Conservation (phyloP, 1,284 basidiomycete species). For the Cutaneotrichosporon curvatum region DNA sequence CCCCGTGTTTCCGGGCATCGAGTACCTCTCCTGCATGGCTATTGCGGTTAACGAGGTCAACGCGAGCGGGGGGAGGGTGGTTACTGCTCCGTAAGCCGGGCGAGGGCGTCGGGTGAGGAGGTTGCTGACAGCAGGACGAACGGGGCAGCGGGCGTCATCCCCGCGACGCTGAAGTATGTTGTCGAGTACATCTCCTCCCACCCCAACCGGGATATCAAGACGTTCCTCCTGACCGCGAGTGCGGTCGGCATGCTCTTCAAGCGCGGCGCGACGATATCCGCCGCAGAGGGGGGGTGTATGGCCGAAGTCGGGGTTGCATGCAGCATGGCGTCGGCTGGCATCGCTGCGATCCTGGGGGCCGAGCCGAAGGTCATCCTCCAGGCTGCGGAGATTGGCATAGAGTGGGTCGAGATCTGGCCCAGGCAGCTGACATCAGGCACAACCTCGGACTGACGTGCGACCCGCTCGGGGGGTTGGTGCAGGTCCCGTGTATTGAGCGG, state of each 20-base stretch:
- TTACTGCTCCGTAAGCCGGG: conserved; percentile 64
- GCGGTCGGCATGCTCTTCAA: conserved; percentile 97
- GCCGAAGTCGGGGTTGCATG: conserved; percentile 47
- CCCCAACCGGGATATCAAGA: conserved; percentile 53
- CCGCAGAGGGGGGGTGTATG: conserved; percentile 74
- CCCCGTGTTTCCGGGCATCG: conserved; percentile 72
- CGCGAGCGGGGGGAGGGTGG: conserved; percentile 83
- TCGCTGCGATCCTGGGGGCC: conserved; percentile 88
- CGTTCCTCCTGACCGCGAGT: conserved; percentile 75
- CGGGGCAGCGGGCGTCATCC: conserved; percentile 70
- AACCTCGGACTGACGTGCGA: conserved; percentile 86
- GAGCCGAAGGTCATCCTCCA: conserved; percentile 51
- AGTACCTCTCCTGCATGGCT: conserved; percentile 86
- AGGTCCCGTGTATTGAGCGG: conserved; percentile 83
- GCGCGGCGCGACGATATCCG: conserved; percentile 89
- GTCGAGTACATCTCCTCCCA: conserved; percentile 33
- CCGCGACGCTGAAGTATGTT: conserved; percentile 56
- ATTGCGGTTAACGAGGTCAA: conserved; percentile 80
- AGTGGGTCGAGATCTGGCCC: too few species aligned
- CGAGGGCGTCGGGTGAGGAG: too few species aligned
- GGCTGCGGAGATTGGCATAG: conserved; percentile 90
- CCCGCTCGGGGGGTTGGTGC: conserved; percentile 73
- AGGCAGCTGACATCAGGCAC: conserved; percentile 58
- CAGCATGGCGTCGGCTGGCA: conserved; percentile 62
- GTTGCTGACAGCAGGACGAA: conserved; percentile 26